Base-by-base conservation (phyloP, 2,329 filamentous ascomycete species). In the Paecilomyces formosus region DNA sequence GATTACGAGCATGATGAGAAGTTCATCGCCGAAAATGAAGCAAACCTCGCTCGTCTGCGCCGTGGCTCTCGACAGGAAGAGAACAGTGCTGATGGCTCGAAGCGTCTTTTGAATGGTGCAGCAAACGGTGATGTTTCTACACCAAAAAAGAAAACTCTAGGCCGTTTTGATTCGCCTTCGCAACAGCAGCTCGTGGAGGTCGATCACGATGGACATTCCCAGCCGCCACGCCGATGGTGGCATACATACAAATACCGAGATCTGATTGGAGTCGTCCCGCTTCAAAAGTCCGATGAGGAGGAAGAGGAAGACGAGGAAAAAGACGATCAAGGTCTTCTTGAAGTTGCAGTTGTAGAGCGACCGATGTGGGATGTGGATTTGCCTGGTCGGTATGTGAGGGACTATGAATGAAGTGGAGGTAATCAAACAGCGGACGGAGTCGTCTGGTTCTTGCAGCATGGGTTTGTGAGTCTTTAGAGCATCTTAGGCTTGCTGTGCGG, bases 231-330 rank as follows among this genome's bases (percentile, higher is more conserved):
- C 55, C 65, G 70, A 22, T 74, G 74, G 77, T 97, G 92, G 90
- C 85, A 87, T 70, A 96, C 92, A 4, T 92, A 89, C 80, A 95
- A 96, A 74, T 99, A 97, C 75, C 84, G 92, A 59, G 90, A 92
- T n/a, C 92, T 99, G 65, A 79, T 99, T 61, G 94, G 92, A 4
- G 81, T 88, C 52, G 80, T 85, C 21, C 81, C 83, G 18, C 74
- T 88, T 31, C 78, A 76, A 39, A 55, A 65, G 26, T 39, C 61
- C 50, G 64, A 73, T 82, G 62, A 64, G 57, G 57, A 64, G 51
- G 62, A 66, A 28, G 66, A 63, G 18, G 66, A 66, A 30, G 70
- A 69, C 15, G 55, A 24, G 21, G 53, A 57, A 21, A 72, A 76
- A 26, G 70, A 71, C 13, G 66, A 64, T 60, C 61, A 58, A 33